These are phyloP conservation scores for Cinnamomum chago DNA, from an alignment of 164 flowering plant species.

Conservation along the genomic window DNA sequence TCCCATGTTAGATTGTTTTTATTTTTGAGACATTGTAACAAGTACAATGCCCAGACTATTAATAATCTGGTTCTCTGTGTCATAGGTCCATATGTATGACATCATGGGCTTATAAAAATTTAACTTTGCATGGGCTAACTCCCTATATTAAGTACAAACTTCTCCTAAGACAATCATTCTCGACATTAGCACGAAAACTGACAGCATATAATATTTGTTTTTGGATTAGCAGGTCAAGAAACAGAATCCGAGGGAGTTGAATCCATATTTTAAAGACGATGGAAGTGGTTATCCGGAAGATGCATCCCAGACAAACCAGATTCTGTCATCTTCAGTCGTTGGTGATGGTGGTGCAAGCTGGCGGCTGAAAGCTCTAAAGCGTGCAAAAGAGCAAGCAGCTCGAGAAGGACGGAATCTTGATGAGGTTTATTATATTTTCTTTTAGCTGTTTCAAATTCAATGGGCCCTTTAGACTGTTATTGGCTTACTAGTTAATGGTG, in stretches of 20 bases:
- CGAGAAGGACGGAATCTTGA: constrained; percentile 78
- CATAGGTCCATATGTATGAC: background rate
- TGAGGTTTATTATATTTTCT: constrained; percentile 38
- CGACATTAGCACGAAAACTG: background rate
- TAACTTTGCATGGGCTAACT: no score
- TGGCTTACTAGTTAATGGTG: background rate
- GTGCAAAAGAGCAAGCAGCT: constrained; percentile 93
- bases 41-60: background rate
- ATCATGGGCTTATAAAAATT: no score
- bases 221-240: constrained; percentile 34
- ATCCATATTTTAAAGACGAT: constrained; percentile 70
- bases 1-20: background rate
- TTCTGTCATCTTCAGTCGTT: constrained; percentile 55
- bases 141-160: no score
- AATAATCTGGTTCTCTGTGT: background rate
- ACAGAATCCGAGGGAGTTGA: constrained; percentile 70
- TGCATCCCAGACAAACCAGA: constrained; percentile 26
- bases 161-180: no score
- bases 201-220: background rate
- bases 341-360: constrained; percentile 99
- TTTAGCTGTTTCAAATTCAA: background rate
- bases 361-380: constrained; percentile 88
- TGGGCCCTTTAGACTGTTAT: background rate
- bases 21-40: background rate
- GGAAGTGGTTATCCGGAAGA: constrained; percentile 92